Percentiles rank a stretch among this genome's conserved stretches.
Conservation (phyloP, 345 rosid species). For the Lumnitzera racemosa region DNA sequence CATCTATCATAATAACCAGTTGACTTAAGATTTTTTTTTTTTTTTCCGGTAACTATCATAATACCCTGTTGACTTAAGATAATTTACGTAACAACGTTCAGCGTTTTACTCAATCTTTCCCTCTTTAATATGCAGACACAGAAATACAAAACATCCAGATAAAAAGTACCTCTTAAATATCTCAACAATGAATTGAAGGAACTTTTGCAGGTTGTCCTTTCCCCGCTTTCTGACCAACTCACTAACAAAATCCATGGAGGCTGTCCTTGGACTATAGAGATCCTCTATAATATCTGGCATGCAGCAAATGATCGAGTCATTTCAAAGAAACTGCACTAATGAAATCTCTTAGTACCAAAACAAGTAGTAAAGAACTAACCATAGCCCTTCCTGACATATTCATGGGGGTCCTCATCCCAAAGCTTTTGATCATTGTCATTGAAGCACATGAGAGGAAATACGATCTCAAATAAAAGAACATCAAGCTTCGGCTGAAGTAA, state of each 20-base stretch:
- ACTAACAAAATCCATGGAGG: conserved; percentile 95
- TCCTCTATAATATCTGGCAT: conserved; percentile 95
- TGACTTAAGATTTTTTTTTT: too few relatives aligned
- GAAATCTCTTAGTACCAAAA: background rate
- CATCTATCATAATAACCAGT: too few relatives aligned
- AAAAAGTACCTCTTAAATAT: conserved; percentile 65
- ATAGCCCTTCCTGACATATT: conserved; percentile 99
- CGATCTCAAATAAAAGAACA: conserved; percentile 90
- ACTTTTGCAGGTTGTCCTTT: conserved; percentile 87
- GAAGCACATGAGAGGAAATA: conserved; percentile 98
- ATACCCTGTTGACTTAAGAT: too few relatives aligned
- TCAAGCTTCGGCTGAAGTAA: conserved; percentile 82
- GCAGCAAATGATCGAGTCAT: conserved; percentile 16
- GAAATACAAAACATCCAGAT: background rate
- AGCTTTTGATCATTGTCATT: conserved; percentile 95
- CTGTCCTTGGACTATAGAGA: conserved; percentile 95
- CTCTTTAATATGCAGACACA: too few relatives aligned
- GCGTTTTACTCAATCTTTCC: too few relatives aligned
- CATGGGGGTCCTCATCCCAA: conserved; percentile 99
- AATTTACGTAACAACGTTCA: too few relatives aligned
- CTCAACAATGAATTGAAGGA: conserved; percentile 72
- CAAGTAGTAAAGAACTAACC: conserved; percentile 46
- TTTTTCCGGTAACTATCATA: too few relatives aligned
- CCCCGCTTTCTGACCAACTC: conserved; percentile 96
- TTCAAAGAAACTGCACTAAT: background rate